Conservation (phyloP, 371 early-diverging fungal species). For the Mortierella sp. region DNA sequence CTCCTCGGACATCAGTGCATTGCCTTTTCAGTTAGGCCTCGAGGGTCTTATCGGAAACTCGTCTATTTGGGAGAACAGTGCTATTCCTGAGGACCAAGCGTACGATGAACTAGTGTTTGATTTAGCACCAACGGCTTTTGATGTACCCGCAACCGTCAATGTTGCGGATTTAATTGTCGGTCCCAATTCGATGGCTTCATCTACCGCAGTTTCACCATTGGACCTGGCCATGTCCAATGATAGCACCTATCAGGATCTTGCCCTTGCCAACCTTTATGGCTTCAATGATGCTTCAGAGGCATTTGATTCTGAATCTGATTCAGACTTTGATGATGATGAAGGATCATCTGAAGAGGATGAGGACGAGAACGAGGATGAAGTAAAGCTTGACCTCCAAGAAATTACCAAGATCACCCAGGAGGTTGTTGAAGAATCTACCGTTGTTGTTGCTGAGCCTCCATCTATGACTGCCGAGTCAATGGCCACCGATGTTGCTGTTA, state of each 20-base stretch:
- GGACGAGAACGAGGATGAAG: slow-evolving; percentile 3
- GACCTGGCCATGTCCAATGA: slow-evolving; percentile 25
- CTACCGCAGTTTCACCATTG: slow-evolving; percentile 32
- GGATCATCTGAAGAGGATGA: slow-evolving; percentile 25
- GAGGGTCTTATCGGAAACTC: slow-evolving; percentile 36
- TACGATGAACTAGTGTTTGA: not conserved
- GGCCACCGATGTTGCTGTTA: not conserved
- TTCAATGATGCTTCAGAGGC: slow-evolving; percentile 24
- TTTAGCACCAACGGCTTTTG: not conserved
- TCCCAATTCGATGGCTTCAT: slow-evolving; percentile 25
- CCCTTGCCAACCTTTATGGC: slow-evolving; percentile 47
- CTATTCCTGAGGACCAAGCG: slow-evolving; percentile 27
- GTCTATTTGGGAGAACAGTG: slow-evolving; percentile 34
- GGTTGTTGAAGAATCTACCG: too few species aligned
- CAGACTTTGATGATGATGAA: slow-evolving; percentile 11
- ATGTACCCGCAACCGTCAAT: not conserved
- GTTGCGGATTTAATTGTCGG: slow-evolving; percentile 28
- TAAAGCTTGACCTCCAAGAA: not conserved
- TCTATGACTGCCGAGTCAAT: not conserved
- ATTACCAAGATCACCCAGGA: not conserved
- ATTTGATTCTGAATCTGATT: slow-evolving; percentile 2
- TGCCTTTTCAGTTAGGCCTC: slow-evolving; percentile 28
- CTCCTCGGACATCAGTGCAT: slow-evolving; percentile 21
- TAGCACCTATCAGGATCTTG: slow-evolving; percentile 35
- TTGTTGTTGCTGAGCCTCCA: not conserved